Conservation (phyloP, 345 rosid genomes). For the Dipteronia sinensis region DNA sequence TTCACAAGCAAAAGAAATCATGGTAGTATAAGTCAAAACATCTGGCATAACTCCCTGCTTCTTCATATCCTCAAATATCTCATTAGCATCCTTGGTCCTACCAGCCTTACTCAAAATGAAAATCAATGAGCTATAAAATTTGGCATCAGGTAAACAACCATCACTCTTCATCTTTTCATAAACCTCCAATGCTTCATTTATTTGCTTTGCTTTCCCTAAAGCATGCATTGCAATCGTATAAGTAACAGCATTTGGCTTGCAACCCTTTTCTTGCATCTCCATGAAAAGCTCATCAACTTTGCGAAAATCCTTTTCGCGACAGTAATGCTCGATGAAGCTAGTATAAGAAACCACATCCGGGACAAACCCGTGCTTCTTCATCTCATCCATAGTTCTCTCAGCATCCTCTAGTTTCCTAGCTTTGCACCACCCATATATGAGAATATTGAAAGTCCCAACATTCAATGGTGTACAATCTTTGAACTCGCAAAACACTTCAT, state of each 20-base stretch:
- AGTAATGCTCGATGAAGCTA: constrained; percentile 64
- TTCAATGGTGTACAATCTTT: constrained; percentile 39
- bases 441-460: constrained; percentile 50
- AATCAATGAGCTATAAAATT: constrained; percentile 69
- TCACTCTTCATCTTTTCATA: constrained; percentile 71
- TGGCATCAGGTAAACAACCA: constrained; percentile 64
- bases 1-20: constrained; percentile 59
- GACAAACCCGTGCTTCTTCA: constrained; percentile 49
- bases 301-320: constrained; percentile 69
- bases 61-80: constrained; percentile 76
- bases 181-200: constrained; percentile 62
- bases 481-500: constrained; percentile 43
- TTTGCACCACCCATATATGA: constrained; percentile 83
- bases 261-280: constrained; percentile 70
- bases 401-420: constrained; percentile 64
- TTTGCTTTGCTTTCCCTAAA: constrained; percentile 67
- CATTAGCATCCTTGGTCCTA: constrained; percentile 64
- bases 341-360: constrained; percentile 72
- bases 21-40: constrained; percentile 55
- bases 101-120: constrained; percentile 66
- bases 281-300: constrained; percentile 51
- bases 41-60: constrained; percentile 59
- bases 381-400: constrained; percentile 51
- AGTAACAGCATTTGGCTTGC: constrained; percentile 59
- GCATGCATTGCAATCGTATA: constrained; percentile 75